These are phyloP conservation scores for Echites panduratus DNA, from an alignment of 257 asterid genomes.

Conservation along the genomic window DNA sequence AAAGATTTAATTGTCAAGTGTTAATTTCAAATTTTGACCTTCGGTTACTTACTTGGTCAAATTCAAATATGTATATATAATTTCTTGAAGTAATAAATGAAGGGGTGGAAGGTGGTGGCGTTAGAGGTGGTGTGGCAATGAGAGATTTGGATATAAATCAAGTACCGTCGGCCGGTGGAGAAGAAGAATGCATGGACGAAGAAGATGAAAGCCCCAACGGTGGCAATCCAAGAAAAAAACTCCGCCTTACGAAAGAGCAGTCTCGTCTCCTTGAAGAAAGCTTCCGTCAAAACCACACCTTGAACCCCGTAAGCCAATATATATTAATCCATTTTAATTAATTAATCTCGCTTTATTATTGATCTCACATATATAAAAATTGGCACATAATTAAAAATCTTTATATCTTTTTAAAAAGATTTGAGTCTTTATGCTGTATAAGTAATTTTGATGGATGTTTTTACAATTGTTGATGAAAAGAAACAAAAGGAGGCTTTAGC, in stretches of 20 bases:
- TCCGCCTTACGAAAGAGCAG: slow-evolving; percentile 66
- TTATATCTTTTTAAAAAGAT: no score
- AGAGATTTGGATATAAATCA: slow-evolving; percentile 61
- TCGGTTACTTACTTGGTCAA: slow-evolving; percentile 7
- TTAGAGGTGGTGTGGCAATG: slow-evolving; percentile 20
- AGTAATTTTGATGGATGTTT: no score
- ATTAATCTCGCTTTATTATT: not conserved
- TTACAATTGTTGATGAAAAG: slow-evolving; percentile 28
- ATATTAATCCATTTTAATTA: no score
- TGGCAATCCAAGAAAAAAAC: slow-evolving; percentile 56
- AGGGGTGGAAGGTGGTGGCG: slow-evolving; percentile 33
- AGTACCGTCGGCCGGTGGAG: slow-evolving; percentile 37
- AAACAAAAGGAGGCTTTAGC: slow-evolving; percentile 74
- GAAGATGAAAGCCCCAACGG: slow-evolving; percentile 42
- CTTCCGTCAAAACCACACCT: slow-evolving; percentile 59
- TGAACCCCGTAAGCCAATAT: slow-evolving; percentile 48
- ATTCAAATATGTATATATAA: not conserved
- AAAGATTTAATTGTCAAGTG: slow-evolving; percentile 1
- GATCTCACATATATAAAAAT: no score
- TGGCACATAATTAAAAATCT: no score
- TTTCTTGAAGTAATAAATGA: slow-evolving; percentile 1
- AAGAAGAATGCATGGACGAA: slow-evolving; percentile 44
- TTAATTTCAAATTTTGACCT: slow-evolving; percentile 1
- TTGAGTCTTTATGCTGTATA: no score
- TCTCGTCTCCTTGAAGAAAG: slow-evolving; percentile 76